Percentiles rank a stretch among this genome's conserved stretches.
Conservation (phyloP, 495 filamentous ascomycete genomes). For the Talaromyces thailandensis region DNA sequence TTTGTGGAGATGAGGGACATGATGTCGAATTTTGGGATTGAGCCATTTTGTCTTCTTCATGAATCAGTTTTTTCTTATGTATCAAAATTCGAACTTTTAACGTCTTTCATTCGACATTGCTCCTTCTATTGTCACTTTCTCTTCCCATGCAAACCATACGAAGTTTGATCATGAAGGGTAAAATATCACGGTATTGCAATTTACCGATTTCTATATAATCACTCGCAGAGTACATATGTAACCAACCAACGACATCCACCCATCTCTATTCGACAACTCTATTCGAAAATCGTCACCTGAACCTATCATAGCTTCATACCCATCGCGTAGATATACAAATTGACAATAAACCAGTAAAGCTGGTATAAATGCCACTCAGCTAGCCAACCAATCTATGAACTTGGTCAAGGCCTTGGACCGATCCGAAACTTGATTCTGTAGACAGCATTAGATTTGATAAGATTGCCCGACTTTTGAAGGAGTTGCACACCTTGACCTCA, state of each 20-base stretch:
- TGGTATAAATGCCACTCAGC: neutral
- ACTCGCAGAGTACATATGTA: neutral
- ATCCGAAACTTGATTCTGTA: conserved; percentile 71
- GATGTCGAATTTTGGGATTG: neutral
- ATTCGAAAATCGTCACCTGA: neutral
- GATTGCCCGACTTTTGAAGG: too few relatives aligned
- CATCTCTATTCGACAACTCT: neutral
- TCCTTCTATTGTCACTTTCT: neutral
- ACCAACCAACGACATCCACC: neutral
- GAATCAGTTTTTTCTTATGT: neutral
- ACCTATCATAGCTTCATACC: neutral
- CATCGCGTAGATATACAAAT: neutral
- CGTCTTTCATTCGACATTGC: neutral
- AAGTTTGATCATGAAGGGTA: neutral
- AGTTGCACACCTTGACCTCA: conserved; percentile 48
- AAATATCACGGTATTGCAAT: neutral
- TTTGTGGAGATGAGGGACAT: neutral
- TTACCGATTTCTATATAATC: neutral
- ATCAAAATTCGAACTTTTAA: neutral
- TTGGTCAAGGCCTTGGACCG: conserved; percentile 68
- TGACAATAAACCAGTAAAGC: neutral
- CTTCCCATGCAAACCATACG: neutral
- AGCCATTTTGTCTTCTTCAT: neutral
- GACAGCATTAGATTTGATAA: conserved; percentile 15
- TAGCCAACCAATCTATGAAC: conserved; percentile 64